Evolutionary conservation across 1,284 basidiomycete species (phyloP).

Genomic region (Ustilago bromivora): DNA sequence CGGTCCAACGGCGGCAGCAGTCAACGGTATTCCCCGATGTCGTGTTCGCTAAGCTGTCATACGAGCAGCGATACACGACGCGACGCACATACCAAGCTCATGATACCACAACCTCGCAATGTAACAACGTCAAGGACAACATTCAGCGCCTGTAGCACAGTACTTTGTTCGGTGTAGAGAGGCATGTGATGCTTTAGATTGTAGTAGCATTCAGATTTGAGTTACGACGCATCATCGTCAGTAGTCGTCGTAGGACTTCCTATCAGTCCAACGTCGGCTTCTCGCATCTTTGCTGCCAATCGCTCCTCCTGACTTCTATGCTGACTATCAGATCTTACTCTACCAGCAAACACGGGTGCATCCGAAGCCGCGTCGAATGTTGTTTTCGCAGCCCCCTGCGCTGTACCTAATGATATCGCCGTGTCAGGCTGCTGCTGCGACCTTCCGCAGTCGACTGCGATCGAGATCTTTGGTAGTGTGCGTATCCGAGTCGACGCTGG

Average conservation of each 20-base stretch:
- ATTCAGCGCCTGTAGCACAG: no score
- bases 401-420: background rate
- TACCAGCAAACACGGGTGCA: conserved; percentile 8
- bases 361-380: background rate
- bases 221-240: conserved; percentile 22
- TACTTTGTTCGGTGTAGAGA: no score
- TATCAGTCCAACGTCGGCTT: conserved; percentile 52
- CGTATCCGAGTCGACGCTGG: conserved; percentile 6
- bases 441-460: conserved; percentile 15
- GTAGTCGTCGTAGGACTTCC: conserved; percentile 47
- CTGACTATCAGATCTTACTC: conserved; percentile 17
- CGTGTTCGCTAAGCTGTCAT: no score
- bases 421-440: conserved; percentile 1
- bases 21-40: no score
- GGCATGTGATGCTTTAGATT: background rate
- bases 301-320: conserved; percentile 44
- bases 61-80: no score
- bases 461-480: conserved; percentile 38
- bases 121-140: no score
- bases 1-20: background rate
- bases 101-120: no score
- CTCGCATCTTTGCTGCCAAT: conserved; percentile 50
- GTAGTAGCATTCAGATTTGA: background rate
- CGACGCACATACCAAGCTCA: no score
- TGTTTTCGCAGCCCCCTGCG: background rate